Conservation (phyloP, 306 rosid species). For the barrel medic (Medicago truncatula) region DNA sequence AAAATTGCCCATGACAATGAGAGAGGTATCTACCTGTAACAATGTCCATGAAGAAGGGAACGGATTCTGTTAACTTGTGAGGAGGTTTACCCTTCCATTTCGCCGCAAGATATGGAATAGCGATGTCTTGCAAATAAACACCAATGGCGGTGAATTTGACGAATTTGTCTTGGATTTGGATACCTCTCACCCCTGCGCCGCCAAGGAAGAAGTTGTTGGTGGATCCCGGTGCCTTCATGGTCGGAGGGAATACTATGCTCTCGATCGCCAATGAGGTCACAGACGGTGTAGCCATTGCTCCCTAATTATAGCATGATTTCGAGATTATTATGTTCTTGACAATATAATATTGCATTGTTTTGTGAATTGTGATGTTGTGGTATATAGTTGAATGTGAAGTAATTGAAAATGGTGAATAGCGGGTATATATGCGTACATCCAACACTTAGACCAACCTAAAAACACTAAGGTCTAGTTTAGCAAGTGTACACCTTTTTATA, state of each 20-base stretch:
- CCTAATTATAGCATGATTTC: too few relatives aligned
- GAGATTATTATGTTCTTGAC: too few relatives aligned
- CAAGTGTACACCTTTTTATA: too few relatives aligned
- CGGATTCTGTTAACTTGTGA: constrained; percentile 59
- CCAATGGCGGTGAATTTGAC: constrained; percentile 88
- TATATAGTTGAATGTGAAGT: too few relatives aligned
- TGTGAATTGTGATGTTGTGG: too few relatives aligned
- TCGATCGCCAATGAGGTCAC: constrained; percentile 40
- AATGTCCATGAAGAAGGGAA: constrained; percentile 71
- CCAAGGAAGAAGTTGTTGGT: constrained; percentile 43
- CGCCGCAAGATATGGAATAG: constrained; percentile 58
- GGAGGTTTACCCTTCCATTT: constrained; percentile 71
- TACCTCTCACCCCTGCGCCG: constrained; percentile 73
- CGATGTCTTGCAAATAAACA: constrained; percentile 63
- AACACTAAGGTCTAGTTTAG: too few relatives aligned
- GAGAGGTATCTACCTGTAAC: constrained; percentile 57
- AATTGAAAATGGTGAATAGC: too few relatives aligned
- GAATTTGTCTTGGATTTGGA: constrained; percentile 66
- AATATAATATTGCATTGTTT: too few relatives aligned
- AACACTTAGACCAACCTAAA: too few relatives aligned
- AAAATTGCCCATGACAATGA: neutral
- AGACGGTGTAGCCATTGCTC: constrained; percentile 20
- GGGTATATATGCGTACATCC: too few relatives aligned
- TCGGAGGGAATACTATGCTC: constrained; percentile 23
- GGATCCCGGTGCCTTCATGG: constrained; percentile 36